These are phyloP conservation scores for Plenodomus lindquistii DNA, from an alignment of 2,329 filamentous ascomycete species.

Conservation along the genomic window DNA sequence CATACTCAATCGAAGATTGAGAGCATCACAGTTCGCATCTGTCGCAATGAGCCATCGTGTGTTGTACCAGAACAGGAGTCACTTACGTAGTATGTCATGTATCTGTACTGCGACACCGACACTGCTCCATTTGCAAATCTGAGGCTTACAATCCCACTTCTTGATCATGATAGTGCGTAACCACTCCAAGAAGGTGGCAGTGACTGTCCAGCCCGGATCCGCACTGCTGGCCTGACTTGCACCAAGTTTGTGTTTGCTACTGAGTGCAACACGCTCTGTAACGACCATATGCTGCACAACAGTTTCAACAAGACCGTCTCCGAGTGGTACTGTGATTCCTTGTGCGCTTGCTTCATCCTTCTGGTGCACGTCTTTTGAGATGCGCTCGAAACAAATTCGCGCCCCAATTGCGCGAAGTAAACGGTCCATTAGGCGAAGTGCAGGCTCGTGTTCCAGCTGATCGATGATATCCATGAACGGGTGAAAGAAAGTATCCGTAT, in stretches of 20 bases:
- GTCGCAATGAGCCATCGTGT: conserved; percentile 12
- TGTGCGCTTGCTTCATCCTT: background rate
- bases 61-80: too few relatives aligned
- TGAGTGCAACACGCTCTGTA: conserved; percentile 25
- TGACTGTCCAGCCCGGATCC: conserved; percentile 44
- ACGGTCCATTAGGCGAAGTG: conserved; percentile 54
- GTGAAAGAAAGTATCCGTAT: conserved; percentile 28
- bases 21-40: conserved; percentile 23
- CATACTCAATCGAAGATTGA: conserved; percentile 62
- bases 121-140: conserved; percentile 69
- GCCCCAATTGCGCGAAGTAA: conserved; percentile 55
- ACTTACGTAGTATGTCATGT: conserved; percentile 68
- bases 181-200: conserved; percentile 64
- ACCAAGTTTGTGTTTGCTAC: conserved; percentile 25
- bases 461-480: conserved; percentile 45
- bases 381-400: conserved; percentile 54
- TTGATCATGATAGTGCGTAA: conserved; percentile 73
- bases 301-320: conserved; percentile 16
- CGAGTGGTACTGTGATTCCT: background rate
- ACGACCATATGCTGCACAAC: conserved; percentile 31
- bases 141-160: conserved; percentile 77
- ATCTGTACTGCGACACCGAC: conserved; percentile 79
- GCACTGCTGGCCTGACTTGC: conserved; percentile 11
- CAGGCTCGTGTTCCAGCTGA: conserved; percentile 56
- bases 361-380: conserved; percentile 40